phyloP scores from a whole-genome alignment of 441 rosid species.

The Adansonia gregorii region DNA sequence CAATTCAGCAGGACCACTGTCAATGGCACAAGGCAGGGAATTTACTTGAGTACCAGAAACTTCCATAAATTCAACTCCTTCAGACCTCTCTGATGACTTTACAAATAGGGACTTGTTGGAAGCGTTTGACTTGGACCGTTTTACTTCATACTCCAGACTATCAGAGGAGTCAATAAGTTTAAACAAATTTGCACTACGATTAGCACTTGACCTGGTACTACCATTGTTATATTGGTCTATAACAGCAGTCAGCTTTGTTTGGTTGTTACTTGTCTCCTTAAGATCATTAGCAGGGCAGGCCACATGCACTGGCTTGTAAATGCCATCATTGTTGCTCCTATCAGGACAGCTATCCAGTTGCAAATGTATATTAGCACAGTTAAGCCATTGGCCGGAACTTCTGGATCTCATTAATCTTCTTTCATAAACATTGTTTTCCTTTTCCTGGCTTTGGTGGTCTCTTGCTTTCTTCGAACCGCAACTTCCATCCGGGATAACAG shows the following conservation, averaged over 20 bases:
- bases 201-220: constrained; percentile 26
- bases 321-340: constrained; percentile 28
- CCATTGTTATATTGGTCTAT: constrained; percentile 26
- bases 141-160: constrained; percentile 19
- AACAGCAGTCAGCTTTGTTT: constrained; percentile 24
- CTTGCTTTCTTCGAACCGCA: constrained; percentile 36
- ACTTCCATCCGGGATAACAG: constrained; percentile 35
- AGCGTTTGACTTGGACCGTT: constrained; percentile 23
- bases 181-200: constrained; percentile 18
- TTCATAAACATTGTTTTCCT: constrained; percentile 30
- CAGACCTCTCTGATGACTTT: constrained; percentile 32
- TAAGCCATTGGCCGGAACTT: constrained; percentile 40
- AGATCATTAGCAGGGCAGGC: neutral
- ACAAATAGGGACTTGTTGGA: constrained; percentile 20
- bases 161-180: constrained; percentile 19
- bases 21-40: constrained; percentile 30
- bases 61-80: constrained; percentile 32
- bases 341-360: constrained; percentile 25
- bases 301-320: constrained; percentile 24
- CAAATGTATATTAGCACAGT: constrained; percentile 34
- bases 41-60: constrained; percentile 26
- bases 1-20: constrained; percentile 21
- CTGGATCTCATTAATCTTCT: constrained; percentile 48
- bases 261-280: neutral
- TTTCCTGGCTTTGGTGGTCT: constrained; percentile 40